Conservation (phyloP, 441 rosid species). For the Adansonia grandidieri region DNA sequence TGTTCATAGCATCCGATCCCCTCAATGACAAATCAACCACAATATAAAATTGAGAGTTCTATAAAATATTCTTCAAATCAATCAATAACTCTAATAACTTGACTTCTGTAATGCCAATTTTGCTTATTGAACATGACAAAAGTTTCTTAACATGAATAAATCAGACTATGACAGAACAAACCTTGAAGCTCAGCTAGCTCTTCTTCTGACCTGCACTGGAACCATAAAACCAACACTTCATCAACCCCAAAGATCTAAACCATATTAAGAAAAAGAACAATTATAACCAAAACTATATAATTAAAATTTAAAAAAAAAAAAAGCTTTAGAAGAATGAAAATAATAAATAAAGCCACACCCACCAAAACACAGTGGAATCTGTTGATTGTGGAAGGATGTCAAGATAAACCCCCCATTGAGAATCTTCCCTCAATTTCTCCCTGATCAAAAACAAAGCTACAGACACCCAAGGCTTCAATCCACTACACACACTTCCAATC, state of each 20-base stretch:
- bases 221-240: conserved; percentile 40
- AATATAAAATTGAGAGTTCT: background rate
- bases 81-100: background rate
- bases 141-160: background rate
- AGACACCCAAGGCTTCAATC: conserved; percentile 85
- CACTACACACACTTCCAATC: conserved; percentile 72
- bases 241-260: conserved; percentile 37
- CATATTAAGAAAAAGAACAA: background rate
- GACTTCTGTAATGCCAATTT: background rate
- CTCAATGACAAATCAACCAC: background rate
- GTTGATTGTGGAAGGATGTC: conserved; percentile 79
- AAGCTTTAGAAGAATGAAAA: background rate
- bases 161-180: conserved; percentile 33
- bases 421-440: conserved; percentile 68
- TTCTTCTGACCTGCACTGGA: conserved; percentile 98
- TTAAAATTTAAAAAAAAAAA: background rate
- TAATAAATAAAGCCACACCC: conserved; percentile 41
- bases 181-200: conserved; percentile 95
- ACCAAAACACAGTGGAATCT: conserved; percentile 90
- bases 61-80: background rate
- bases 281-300: background rate
- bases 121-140: background rate
- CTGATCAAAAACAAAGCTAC: conserved; percentile 84
- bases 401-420: conserved; percentile 77
- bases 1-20: background rate